Conservation (phyloP, 176 grass and related monocot species). For the Raddia distichophylla region DNA sequence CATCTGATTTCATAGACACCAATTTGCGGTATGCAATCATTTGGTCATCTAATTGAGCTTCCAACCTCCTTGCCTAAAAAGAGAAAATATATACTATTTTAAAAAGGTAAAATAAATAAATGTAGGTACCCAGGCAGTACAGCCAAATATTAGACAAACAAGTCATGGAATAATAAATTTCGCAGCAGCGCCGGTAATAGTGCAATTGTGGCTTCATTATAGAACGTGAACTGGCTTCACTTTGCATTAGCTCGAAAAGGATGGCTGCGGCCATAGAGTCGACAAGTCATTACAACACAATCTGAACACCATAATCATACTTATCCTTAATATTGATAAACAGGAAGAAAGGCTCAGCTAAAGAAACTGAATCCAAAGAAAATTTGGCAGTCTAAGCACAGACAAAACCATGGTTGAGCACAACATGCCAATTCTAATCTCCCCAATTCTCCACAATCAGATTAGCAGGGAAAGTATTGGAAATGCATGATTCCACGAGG, state of each 20-base stretch:
- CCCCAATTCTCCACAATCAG: background rate
- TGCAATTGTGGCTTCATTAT: background rate
- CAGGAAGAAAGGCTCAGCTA: background rate
- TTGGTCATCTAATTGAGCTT: slow-evolving; percentile 92
- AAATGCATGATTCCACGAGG: background rate
- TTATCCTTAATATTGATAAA: background rate
- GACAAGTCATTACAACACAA: background rate
- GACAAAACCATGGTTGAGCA: background rate
- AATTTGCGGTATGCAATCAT: slow-evolving; percentile 84
- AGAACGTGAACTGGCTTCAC: background rate
- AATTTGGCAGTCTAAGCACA: background rate
- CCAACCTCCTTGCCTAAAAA: slow-evolving; percentile 83
- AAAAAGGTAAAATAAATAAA: slow-evolving; percentile 10
- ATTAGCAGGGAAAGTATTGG: background rate
- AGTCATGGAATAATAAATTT: background rate
- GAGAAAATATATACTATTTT: background rate
- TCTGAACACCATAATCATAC: background rate
- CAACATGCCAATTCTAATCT: background rate
- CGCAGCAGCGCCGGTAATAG: background rate
- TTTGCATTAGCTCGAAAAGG: background rate
- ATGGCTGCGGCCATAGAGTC: background rate
- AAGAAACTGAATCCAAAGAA: background rate
- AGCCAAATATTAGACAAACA: background rate
- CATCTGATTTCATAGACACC: slow-evolving; percentile 89
- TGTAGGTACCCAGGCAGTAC: background rate